A percentile compares a stretch with the other conserved stretches of the same genome.
phyloP scores from a whole-genome alignment of 352 stramenopile species.

The Phytophthora sojae region DNA sequence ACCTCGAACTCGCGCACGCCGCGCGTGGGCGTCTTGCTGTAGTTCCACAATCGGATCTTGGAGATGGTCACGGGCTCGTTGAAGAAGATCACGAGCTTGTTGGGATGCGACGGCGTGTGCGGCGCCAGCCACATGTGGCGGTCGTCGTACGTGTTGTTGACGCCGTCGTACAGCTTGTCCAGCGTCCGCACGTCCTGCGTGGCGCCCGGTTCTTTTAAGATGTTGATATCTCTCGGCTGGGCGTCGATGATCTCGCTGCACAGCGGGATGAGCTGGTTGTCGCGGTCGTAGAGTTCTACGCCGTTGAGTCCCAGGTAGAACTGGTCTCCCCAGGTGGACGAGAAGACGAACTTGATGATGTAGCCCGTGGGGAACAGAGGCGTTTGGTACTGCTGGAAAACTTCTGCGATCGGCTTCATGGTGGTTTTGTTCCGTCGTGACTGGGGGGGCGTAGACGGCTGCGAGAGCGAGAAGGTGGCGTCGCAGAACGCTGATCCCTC shows the following conservation, averaged over 20 bases:
- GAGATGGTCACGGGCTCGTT: conserved; percentile 82
- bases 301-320: conserved; percentile 87
- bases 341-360: conserved; percentile 88
- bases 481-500: conserved; percentile 18
- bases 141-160: conserved; percentile 83
- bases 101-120: conserved; percentile 64
- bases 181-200: conserved; percentile 70
- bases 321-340: conserved; percentile 78
- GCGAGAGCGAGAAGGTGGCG: conserved; percentile 11
- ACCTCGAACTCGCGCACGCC: conserved; percentile 86
- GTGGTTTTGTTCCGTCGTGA: conserved; percentile 14
- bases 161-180: conserved; percentile 79
- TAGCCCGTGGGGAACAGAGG: conserved; percentile 83
- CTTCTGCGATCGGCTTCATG: conserved; percentile 63
- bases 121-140: conserved; percentile 81
- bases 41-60: conserved; percentile 88
- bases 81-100: conserved; percentile 83
- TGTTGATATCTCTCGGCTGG: conserved; percentile 81
- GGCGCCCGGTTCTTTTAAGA: conserved; percentile 74
- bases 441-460: conserved; percentile 16
- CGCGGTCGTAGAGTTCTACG: conserved; percentile 75
- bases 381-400: conserved; percentile 91
- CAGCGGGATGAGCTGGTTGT: conserved; percentile 55
- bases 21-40: conserved; percentile 83
- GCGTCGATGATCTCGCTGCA: conserved; percentile 67